A percentile compares a stretch with the other conserved stretches of the same genome.
Conservation (phyloP, 495 filamentous ascomycete species). For the Annulohypoxylon moriforme region DNA sequence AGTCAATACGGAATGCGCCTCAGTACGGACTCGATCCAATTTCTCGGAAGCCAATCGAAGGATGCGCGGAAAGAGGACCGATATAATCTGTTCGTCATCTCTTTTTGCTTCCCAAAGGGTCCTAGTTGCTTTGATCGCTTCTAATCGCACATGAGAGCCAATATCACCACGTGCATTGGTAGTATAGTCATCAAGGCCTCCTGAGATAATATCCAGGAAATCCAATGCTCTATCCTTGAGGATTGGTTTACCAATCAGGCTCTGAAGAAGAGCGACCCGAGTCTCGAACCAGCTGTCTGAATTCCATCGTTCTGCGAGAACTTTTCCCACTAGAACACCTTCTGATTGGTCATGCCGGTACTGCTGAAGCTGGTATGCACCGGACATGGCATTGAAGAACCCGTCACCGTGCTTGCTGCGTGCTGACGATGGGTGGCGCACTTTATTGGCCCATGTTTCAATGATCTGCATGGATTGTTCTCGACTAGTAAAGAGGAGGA, state of each 20-base stretch:
- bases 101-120: conserved; percentile 52
- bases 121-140: conserved; percentile 74
- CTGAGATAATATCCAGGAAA: conserved; percentile 57
- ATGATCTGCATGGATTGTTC: conserved; percentile 50
- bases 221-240: conserved; percentile 47
- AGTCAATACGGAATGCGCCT: conserved; percentile 66
- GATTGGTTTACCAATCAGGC: conserved; percentile 61
- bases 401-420: conserved; percentile 51
- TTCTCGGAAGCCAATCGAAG: conserved; percentile 84
- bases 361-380: conserved; percentile 33
- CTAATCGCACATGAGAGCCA: conserved; percentile 82
- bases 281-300: conserved; percentile 65
- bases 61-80: conserved; percentile 59
- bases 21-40: conserved; percentile 82
- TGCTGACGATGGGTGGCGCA: conserved; percentile 45
- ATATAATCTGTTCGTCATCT: conserved; percentile 38
- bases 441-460: conserved; percentile 52
- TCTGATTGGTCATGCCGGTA: conserved; percentile 2
- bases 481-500: conserved; percentile 51
- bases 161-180: conserved; percentile 88
- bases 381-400: conserved; percentile 58
- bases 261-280: conserved; percentile 69
- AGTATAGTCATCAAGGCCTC: conserved; percentile 85
- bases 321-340: conserved; percentile 28
- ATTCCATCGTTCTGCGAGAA: conserved; percentile 54